Evolutionary conservation across 805 yeast genomes (phyloP), one percentile per base, ranked within the genome.

Genomic region (Candida maltosa): DNA sequence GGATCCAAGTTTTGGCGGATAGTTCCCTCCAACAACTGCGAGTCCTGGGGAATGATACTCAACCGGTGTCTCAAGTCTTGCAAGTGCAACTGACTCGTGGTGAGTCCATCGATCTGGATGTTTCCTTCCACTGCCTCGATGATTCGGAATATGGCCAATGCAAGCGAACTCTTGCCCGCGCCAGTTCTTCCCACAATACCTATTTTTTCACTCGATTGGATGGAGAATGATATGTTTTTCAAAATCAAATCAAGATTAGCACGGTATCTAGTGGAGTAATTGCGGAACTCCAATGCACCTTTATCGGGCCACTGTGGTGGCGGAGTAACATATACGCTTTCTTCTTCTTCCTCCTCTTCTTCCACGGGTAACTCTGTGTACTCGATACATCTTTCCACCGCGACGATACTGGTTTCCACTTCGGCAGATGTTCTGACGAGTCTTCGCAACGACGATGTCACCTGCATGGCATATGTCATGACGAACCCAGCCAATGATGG

Each of bases 111-210:
- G 45, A 87, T 80, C 6, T 58, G 60, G 45, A 87, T 83, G 24
- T 62, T 57, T 15, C 93, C 93, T 10, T 60, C 64, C 3, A 78
- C 77, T 1, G 83, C 73, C 57, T 88, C 96, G 48, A 87, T 84
- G 32, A 88, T 75, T 49, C 96, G 67, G 69, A 85, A 88, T 23
- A 88, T 62, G 0, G 95, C 89, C 49, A 86, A 61, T 0, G 95
- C 83, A 52, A 88, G 68, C 1, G 95, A 82, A 0, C 89, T 80
- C 59, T 87, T 88, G 45, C 97, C 97, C 2, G 97, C 96, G 43
- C 97, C 97, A 0, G 97, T 89, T 51, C 97, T 75, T 16, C 97
- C 97, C 32, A 89, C 97, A 56, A 89, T 86, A 41, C 97, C 97
- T 51, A 89, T 70, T 58, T 89, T 89, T 55, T 88, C 96, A 37